These are phyloP conservation scores for Raddia guianensis DNA, from an alignment of 176 grass and related monocot genomes.

Conservation along the genomic window DNA sequence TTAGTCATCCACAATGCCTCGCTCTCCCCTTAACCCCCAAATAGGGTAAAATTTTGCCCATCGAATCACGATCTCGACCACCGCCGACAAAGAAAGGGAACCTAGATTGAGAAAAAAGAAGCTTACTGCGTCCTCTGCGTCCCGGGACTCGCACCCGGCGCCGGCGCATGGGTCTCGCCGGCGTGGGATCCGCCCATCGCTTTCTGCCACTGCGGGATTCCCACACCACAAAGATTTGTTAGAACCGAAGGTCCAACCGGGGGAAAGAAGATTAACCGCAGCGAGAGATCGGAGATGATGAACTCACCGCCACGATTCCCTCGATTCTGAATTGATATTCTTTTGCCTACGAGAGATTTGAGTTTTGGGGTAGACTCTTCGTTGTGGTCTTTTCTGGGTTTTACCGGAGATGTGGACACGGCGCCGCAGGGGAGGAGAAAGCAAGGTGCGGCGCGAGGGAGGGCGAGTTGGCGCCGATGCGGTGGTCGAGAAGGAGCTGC, in stretches of 20 bases:
- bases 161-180: slow-evolving; percentile 18
- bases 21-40: not conserved
- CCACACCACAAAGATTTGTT: not conserved
- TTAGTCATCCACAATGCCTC: not conserved
- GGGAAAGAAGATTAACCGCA: not conserved
- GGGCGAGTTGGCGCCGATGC: too few species aligned
- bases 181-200: slow-evolving; percentile 40
- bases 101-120: not conserved
- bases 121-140: slow-evolving; percentile 53
- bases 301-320: not conserved
- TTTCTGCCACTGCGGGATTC: slow-evolving; percentile 29
- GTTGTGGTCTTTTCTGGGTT: not conserved
- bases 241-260: not conserved
- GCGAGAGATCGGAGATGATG: not conserved
- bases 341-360: not conserved
- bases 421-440: too few species aligned
- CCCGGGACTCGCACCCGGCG: not conserved
- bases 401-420: too few species aligned
- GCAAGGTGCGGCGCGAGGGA: too few species aligned
- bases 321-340: not conserved
- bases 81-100: not conserved
- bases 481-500: too few species aligned
- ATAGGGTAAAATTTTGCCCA: not conserved
- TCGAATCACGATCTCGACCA: not conserved
- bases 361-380: not conserved